Conservation (phyloP, 2,329 filamentous ascomycete genomes). For the Albifimbria verrucaria region DNA sequence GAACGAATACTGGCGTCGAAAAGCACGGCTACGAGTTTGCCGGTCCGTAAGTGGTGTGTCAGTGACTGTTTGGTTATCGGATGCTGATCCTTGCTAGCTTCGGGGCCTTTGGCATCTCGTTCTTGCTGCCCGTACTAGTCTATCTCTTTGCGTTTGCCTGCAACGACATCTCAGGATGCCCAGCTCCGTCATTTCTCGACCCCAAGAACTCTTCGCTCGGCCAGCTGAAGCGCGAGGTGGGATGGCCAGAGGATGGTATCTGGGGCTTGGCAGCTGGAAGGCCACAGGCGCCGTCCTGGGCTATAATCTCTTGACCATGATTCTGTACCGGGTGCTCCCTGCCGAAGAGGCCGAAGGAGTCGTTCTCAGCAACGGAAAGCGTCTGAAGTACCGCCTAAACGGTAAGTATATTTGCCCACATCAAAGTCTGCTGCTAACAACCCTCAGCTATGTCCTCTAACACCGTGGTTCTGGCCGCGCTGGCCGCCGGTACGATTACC, state of each 20-base stretch:
- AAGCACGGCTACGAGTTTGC: constrained; percentile 49
- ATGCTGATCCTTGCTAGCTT: constrained; percentile 44
- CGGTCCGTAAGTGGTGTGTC: constrained; percentile 46
- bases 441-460: constrained; percentile 69
- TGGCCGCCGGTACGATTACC: constrained; percentile 69
- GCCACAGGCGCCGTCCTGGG: constrained; percentile 68
- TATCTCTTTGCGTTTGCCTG: constrained; percentile 81
- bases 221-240: constrained; percentile 73
- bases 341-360: constrained; percentile 69
- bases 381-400: constrained; percentile 80
- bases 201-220: constrained; percentile 69
- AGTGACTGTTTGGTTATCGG: background rate
- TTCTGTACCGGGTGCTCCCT: constrained; percentile 75
- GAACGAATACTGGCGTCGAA: constrained; percentile 24
- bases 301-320: constrained; percentile 74
- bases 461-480: constrained; percentile 66
- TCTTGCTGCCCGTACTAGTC: constrained; percentile 74
- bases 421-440: constrained; percentile 12
- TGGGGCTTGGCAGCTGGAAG: constrained; percentile 66
- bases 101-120: constrained; percentile 73
- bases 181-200: constrained; percentile 73
- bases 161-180: constrained; percentile 91
- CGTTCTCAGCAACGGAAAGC: constrained; percentile 66
- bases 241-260: constrained; percentile 73
- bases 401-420: constrained; percentile 40